Conservation (phyloP, 768 basidiomycete genomes). For the Tricholoma hemisulphureum region DNA sequence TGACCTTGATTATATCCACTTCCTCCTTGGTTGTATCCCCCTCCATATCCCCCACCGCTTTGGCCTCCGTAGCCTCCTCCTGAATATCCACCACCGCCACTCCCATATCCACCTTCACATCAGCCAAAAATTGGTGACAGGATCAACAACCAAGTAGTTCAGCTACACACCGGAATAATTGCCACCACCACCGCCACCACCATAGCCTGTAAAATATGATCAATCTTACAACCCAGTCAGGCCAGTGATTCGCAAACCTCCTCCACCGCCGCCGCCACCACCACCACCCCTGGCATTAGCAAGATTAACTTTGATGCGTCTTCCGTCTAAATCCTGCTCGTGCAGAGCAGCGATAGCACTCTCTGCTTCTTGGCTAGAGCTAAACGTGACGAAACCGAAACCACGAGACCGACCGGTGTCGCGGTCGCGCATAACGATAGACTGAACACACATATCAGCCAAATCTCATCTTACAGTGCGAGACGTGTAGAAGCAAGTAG, state of each 20-base stretch:
- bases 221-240: neutral
- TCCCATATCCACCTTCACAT: slow-evolving; percentile 4
- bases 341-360: slow-evolving; percentile 75
- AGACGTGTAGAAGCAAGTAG: slow-evolving; percentile 21
- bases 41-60: slow-evolving; percentile 15
- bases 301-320: slow-evolving; percentile 86
- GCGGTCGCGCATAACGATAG: slow-evolving; percentile 98
- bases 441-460: slow-evolving; percentile 54
- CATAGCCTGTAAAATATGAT: slow-evolving; percentile 13
- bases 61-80: slow-evolving; percentile 23
- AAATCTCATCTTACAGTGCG: slow-evolving; percentile 33
- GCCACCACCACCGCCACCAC: slow-evolving; percentile 19
- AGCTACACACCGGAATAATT: slow-evolving; percentile 9
- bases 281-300: slow-evolving; percentile 67
- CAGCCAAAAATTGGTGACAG: neutral
- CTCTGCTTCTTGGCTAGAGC: slow-evolving; percentile 61
- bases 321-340: slow-evolving; percentile 91
- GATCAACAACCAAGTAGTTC: neutral
- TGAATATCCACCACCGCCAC: slow-evolving; percentile 9
- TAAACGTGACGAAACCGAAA: slow-evolving; percentile 92
- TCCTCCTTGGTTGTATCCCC: slow-evolving; percentile 29
- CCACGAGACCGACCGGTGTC: slow-evolving; percentile 96
- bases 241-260: slow-evolving; percentile 24
- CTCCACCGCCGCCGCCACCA: slow-evolving; percentile 44
- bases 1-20: slow-evolving; percentile 8